Conservation (phyloP, 805 yeast genomes). For the Clavispora fructus region DNA sequence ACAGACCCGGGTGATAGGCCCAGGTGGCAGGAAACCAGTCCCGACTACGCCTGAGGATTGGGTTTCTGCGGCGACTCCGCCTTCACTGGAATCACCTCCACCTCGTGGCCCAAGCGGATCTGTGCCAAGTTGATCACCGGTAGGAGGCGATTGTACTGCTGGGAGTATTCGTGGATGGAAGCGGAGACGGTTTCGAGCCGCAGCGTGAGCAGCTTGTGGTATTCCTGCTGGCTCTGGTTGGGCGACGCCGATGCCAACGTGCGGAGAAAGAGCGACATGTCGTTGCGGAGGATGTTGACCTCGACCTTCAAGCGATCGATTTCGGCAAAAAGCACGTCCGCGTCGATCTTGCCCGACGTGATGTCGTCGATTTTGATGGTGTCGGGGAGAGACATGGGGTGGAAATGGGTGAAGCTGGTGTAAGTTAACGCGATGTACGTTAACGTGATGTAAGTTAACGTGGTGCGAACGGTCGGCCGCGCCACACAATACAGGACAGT, state of each 20-base stretch:
- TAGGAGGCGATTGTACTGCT: conserved; percentile 39
- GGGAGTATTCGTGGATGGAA: conserved; percentile 39
- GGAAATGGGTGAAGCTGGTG: no score
- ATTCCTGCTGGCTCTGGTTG: conserved; percentile 31
- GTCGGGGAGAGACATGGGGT: conserved; percentile 15
- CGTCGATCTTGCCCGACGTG: conserved; percentile 37
- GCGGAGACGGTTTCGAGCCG: conserved; percentile 33
- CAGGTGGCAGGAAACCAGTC: no score
- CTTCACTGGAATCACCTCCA: conserved; percentile 34
- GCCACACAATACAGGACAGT: no score
- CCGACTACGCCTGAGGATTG: background rate
- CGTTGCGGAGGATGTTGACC: conserved; percentile 36
- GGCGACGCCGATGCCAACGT: conserved; percentile 32
- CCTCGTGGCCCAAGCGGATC: conserved; percentile 45
- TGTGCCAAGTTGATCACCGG: conserved; percentile 50
- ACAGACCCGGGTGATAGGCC: no score
- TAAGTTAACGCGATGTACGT: no score
- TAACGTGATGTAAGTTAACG: no score
- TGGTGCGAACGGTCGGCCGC: no score
- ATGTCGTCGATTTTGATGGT: conserved; percentile 39
- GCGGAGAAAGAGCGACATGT: conserved; percentile 33
- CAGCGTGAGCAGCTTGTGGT: conserved; percentile 31
- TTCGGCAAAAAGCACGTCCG: conserved; percentile 39
- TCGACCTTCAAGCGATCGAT: conserved; percentile 39
- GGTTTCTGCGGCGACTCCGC: conserved; percentile 1